These are phyloP conservation scores for Fusarium nodosum DNA, from an alignment of 2,329 filamentous ascomycete species.

Conservation along the genomic window DNA sequence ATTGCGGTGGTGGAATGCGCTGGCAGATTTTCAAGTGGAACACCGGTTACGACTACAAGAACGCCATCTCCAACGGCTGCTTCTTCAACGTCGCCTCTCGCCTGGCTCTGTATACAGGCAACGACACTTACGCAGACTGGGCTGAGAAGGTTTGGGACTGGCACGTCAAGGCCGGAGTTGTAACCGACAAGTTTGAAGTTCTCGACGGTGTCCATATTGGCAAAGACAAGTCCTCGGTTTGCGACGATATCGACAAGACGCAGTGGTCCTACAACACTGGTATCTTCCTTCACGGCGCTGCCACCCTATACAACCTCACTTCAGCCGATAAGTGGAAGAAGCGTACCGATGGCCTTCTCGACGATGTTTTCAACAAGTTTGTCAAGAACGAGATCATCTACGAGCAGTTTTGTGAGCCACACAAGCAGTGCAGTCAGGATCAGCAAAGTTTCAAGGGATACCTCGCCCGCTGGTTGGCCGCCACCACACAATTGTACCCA, in stretches of 20 bases:
- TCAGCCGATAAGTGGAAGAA: slow-evolving; percentile 66
- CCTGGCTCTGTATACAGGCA: slow-evolving; percentile 82
- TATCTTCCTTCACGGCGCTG: slow-evolving; percentile 72
- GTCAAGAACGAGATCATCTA: slow-evolving; percentile 67
- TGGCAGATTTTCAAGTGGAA: slow-evolving; percentile 91
- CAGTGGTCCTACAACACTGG: slow-evolving; percentile 80
- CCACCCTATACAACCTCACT: slow-evolving; percentile 75
- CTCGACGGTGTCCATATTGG: slow-evolving; percentile 62
- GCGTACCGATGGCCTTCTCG: slow-evolving; percentile 70
- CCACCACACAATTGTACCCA: slow-evolving; percentile 67
- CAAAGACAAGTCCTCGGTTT: slow-evolving; percentile 59
- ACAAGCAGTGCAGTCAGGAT: slow-evolving; percentile 74
- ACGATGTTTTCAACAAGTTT: slow-evolving; percentile 66
- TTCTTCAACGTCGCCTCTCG: slow-evolving; percentile 79
- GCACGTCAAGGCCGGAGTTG: slow-evolving; percentile 68
- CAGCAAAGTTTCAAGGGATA: slow-evolving; percentile 84
- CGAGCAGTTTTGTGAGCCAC: slow-evolving; percentile 76
- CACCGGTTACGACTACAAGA: slow-evolving; percentile 77
- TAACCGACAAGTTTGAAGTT: slow-evolving; percentile 68
- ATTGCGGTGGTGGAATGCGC: slow-evolving; percentile 80
- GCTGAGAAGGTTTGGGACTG: slow-evolving; percentile 79
- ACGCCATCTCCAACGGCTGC: slow-evolving; percentile 76
- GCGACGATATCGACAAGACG: slow-evolving; percentile 68
- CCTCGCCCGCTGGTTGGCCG: slow-evolving; percentile 74
- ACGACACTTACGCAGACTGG: slow-evolving; percentile 83